Percentiles rank a stretch among this genome's conserved stretches.
These are phyloP conservation scores for Trichoderma asperellum DNA, from an alignment of 2,329 filamentous ascomycete species.

Conservation along the genomic window DNA sequence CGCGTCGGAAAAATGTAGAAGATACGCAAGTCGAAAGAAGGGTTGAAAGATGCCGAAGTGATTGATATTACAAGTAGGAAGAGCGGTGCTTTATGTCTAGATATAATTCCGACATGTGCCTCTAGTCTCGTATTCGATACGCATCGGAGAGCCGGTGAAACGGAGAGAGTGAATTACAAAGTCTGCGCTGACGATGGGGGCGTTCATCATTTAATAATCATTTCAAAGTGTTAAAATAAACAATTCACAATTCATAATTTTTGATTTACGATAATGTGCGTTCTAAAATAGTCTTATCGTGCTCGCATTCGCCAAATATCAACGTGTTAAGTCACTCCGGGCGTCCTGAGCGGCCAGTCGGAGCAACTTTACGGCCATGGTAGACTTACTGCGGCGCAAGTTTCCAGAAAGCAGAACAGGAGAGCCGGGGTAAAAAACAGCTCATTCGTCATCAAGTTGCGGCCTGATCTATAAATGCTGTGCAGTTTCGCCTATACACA, in stretches of 20 bases:
- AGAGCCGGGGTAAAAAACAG: neutral
- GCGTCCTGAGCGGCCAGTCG: conserved; percentile 19
- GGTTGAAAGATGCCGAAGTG: neutral
- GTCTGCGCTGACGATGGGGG: neutral
- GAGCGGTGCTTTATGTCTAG: neutral
- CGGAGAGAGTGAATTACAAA: neutral
- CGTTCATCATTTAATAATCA: neutral
- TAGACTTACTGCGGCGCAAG: neutral
- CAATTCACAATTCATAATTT: neutral
- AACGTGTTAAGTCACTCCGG: conserved; percentile 4
- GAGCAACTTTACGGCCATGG: neutral
- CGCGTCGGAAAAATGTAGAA: neutral
- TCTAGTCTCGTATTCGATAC: neutral
- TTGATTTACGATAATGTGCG: neutral
- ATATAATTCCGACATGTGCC: neutral
- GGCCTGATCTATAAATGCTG: neutral
- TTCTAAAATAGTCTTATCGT: neutral
- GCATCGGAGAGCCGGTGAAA: conserved; percentile 8
- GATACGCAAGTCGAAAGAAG: neutral
- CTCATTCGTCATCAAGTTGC: neutral
- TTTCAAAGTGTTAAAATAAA: neutral
- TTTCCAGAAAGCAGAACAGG: neutral
- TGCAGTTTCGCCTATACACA: neutral
- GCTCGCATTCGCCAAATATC: neutral
- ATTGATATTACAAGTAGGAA: neutral